Evolutionary conservation across 495 filamentous ascomycete genomes (phyloP), one percentile per base, ranked within the genome.

Genomic region (Cercophora sp.): DNA sequence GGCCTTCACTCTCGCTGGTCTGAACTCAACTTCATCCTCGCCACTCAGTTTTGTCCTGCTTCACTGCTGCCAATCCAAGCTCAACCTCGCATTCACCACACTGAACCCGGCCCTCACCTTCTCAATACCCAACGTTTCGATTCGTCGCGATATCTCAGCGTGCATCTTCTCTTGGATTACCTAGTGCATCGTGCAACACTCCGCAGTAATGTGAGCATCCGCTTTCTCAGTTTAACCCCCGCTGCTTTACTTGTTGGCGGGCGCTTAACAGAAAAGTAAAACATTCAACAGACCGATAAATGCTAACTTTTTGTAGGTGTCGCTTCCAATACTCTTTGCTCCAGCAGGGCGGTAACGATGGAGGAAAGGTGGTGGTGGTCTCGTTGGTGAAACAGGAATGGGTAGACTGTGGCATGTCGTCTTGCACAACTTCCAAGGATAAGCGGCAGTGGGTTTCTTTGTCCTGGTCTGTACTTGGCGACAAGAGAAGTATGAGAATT

Each of bases 261-360:
- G 34, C 34, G 34, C 34, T 37, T 37, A 37, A 37, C 34, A 37
- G 34, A 37, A 37, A 37, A 37, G 34, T 37, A 37, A 37, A 37
- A n/a, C 34, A 37, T 37, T 37, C 34, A 5, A 37, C 34, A 37
- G 34, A 37, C 11, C 34, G 34, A 37, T 37, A 37, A 37, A 37
- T 37, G 34, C 34, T 37, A 37, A 37, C 34, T 37, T 37, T 37
- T 37, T 37, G 34, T 37, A 37, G 34, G 34, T 37, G 34, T 37
- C 34, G 34, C 34, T 13, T 37, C 34, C 34, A 37, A 37, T 37
- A 37, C 34, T 37, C 34, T 37, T 37, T 37, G 34, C 34, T 37
- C 34, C 34, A 37, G 34, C 34, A 37, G 34, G 34, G 34, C 34
- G 34, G 34, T 13, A 37, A 37, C 34, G 34, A 37, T 37, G 34